phyloP scores from a whole-genome alignment of 805 yeast species.

The Yamadazyma akitaensis region DNA sequence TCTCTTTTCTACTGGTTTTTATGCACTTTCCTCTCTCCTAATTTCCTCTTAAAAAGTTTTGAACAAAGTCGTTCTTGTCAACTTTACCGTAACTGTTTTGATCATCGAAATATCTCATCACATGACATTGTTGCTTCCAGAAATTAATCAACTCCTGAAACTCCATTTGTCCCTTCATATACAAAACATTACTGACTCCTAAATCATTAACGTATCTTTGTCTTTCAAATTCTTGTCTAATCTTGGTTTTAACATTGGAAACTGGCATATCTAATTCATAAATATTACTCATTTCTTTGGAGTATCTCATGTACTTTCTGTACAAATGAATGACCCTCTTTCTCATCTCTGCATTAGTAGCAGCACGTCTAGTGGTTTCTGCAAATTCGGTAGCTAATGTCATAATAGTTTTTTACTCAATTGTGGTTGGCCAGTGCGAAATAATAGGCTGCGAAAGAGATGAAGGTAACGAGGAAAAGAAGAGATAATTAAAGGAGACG shows the following conservation, averaged over 20 bases:
- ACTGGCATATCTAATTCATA: constrained; percentile 77
- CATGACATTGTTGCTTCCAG: constrained; percentile 88
- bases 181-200: constrained; percentile 62
- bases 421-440: constrained; percentile 19
- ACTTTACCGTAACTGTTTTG: constrained; percentile 54
- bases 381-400: constrained; percentile 83
- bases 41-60: constrained; percentile 69
- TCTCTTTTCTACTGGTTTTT: background rate
- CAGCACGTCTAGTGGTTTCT: constrained; percentile 68
- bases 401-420: constrained; percentile 21
- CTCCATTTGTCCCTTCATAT: constrained; percentile 86
- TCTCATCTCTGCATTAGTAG: constrained; percentile 58
- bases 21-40: background rate
- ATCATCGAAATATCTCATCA: constrained; percentile 75
- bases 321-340: constrained; percentile 64
- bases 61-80: constrained; percentile 60
- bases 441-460: background rate
- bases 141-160: constrained; percentile 83
- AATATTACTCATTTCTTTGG: constrained; percentile 56
- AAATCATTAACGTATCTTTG: constrained; percentile 69
- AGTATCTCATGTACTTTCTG: constrained; percentile 66
- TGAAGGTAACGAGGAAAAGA: background rate
- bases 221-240: constrained; percentile 88
- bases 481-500: no score
- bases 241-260: constrained; percentile 73